Evolutionary conservation across 1,284 basidiomycete species (phyloP), one percentile per base, ranked within the genome.

Genomic region (Mycena citricolor): DNA sequence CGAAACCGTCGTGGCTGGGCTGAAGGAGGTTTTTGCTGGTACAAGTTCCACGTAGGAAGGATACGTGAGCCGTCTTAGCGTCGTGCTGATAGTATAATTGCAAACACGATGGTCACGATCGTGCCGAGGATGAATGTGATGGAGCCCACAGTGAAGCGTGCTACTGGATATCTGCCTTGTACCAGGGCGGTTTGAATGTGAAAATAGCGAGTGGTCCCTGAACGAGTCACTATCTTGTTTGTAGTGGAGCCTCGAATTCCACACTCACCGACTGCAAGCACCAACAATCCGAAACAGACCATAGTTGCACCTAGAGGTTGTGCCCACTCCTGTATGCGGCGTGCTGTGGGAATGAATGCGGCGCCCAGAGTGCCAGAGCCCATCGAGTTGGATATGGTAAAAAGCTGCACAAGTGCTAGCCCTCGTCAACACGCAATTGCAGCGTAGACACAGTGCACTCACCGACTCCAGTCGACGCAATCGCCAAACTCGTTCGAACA

Each of bases 121-220:
- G 64, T 58, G 10, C 65, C 57, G 5, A 81, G 51, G 2, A 64
- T 57, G 2, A 75, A 57, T 2, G 71, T 69, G 12, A 75, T 61
- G 4, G 51, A 58, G 0, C 55, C 54, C 2, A 66, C 51, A 1
- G 62, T 61, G 4, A 67, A 24, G 8, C 78, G 70, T 12, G 79
- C 75, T 8, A 74, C 70, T 6, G 81, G 80, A 49, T 79, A 84
- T 31, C 65, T 58, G 5, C 79, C 78, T 22, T 66, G 58, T 1
- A 71, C 69, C 24, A 84, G 64, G 4, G 74, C 67, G 5, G 55
- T 51, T 54, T 83, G 80, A n/a, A 83, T 61, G 10, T 65, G 49
- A 57, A 83, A 83, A 57, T 79, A 83, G 5, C 81, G 70, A 13
- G 56, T 54, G 12, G 74, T 60, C 20, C 79, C 79, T 75, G 42